phyloP scores from a whole-genome alignment of 2,329 filamentous ascomycete species.

The Periconia sp. region DNA sequence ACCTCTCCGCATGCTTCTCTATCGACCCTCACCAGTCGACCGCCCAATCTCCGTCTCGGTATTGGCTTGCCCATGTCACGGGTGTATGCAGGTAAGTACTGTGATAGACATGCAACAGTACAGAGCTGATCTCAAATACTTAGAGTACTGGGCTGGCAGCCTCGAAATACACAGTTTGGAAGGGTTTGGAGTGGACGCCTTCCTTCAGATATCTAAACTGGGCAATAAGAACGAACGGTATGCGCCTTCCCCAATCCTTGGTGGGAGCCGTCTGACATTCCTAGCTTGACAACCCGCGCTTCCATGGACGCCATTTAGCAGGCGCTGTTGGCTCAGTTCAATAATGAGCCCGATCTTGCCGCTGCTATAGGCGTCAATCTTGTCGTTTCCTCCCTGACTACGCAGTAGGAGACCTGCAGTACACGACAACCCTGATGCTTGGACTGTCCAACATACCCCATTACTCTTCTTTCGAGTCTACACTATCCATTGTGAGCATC shows the following conservation, averaged over 20 bases:
- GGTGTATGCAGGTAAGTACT: slow-evolving; percentile 71
- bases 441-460: no score
- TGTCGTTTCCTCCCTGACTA: no score
- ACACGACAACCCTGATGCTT: no score
- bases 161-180: slow-evolving; percentile 91
- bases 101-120: neutral
- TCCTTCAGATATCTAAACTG: slow-evolving; percentile 92
- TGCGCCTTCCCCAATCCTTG: neutral
- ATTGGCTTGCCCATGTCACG: slow-evolving; percentile 93
- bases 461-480: no score
- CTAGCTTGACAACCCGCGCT: slow-evolving; percentile 63
- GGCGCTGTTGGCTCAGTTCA: no score
- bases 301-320: slow-evolving; percentile 58
- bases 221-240: slow-evolving; percentile 95
- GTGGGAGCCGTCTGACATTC: slow-evolving; percentile 8
- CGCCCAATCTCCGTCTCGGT: slow-evolving; percentile 84
- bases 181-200: slow-evolving; percentile 94
- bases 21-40: slow-evolving; percentile 78
- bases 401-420: no score
- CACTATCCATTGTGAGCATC: slow-evolving; percentile 1
- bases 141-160: slow-evolving; percentile 94
- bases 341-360: no score
- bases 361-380: no score
- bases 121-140: slow-evolving; percentile 2
- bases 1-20: slow-evolving; percentile 66